Evolutionary conservation across 768 basidiomycete genomes (phyloP).

Genomic region (Kwoniella sp.): DNA sequence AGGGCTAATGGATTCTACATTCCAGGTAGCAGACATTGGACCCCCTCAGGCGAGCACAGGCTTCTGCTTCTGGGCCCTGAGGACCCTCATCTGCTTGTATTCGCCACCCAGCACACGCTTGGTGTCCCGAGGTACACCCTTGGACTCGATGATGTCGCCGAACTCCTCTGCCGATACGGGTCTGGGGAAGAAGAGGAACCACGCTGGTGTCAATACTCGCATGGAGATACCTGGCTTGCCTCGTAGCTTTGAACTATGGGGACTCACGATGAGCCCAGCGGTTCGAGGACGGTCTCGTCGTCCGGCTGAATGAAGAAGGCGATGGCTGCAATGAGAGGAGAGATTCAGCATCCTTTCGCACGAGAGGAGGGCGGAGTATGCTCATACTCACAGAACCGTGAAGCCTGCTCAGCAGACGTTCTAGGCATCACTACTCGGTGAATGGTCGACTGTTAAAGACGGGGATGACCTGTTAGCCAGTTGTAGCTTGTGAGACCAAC

Average conservation of each 20-base stretch:
- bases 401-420: constrained; percentile 12
- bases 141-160: constrained; percentile 15
- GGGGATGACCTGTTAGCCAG: constrained; percentile 6
- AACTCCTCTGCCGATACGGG: neutral
- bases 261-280: neutral
- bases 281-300: constrained; percentile 21
- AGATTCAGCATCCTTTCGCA: neutral
- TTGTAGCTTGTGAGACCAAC: no score
- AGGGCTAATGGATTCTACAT: no score
- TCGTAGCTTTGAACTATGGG: no score
- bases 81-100: constrained; percentile 5
- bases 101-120: constrained; percentile 13
- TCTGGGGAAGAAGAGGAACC: neutral
- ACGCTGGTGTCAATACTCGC: neutral
- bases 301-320: constrained; percentile 45
- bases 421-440: constrained; percentile 42
- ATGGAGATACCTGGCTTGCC: neutral
- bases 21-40: no score
- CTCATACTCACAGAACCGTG: constrained; percentile 30
- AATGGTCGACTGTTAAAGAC: constrained; percentile 29
- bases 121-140: constrained; percentile 22
- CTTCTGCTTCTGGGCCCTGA: no score
- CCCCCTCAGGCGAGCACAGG: no score
- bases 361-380: no score
- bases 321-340: constrained; percentile 20